Percentiles rank a stretch among this genome's conserved stretches.
These are phyloP conservation scores for Termitomyces bulborhizus DNA, from an alignment of 768 basidiomycete genomes.

Conservation along the genomic window DNA sequence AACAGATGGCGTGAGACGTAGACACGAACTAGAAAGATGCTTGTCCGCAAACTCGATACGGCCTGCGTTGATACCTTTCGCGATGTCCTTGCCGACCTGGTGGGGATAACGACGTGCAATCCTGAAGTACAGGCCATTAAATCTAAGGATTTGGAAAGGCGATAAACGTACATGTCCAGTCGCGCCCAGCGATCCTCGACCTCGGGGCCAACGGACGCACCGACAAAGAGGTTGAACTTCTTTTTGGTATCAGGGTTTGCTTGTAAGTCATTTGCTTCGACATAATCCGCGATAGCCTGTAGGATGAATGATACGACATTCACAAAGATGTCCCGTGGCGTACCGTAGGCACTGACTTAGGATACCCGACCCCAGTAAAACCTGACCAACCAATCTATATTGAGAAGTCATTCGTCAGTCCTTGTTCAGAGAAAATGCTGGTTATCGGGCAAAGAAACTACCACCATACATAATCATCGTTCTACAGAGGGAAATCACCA, in stretches of 20 bases:
- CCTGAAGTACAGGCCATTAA: constrained; percentile 13
- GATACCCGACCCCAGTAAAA: constrained; percentile 46
- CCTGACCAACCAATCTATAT: constrained; percentile 44
- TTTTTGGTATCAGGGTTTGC: constrained; percentile 34
- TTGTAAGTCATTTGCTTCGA: constrained; percentile 38
- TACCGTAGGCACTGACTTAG: constrained; percentile 38
- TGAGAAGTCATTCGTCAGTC: not conserved
- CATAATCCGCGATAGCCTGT: constrained; percentile 40
- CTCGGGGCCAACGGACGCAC: constrained; percentile 41
- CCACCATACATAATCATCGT: constrained; percentile 40
- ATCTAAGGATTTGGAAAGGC: not conserved
- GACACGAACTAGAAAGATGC: constrained; percentile 37
- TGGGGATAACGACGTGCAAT: constrained; percentile 41
- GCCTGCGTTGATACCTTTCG: constrained; percentile 43
- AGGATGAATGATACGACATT: not conserved
- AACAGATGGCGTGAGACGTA: not conserved
- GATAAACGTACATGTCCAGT: constrained; percentile 33
- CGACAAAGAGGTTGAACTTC: constrained; percentile 43
- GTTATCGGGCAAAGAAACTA: not conserved
- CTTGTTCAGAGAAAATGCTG: not conserved
- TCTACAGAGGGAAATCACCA: constrained; percentile 17
- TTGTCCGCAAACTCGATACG: constrained; percentile 43
- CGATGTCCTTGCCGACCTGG: constrained; percentile 42
- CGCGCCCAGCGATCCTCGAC: constrained; percentile 43
- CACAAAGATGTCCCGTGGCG: constrained; percentile 9